Evolutionary conservation across 1,139 yeast species (phyloP), one percentile per base, ranked within the genome.

Genomic region (Kodamaea anthophila): DNA sequence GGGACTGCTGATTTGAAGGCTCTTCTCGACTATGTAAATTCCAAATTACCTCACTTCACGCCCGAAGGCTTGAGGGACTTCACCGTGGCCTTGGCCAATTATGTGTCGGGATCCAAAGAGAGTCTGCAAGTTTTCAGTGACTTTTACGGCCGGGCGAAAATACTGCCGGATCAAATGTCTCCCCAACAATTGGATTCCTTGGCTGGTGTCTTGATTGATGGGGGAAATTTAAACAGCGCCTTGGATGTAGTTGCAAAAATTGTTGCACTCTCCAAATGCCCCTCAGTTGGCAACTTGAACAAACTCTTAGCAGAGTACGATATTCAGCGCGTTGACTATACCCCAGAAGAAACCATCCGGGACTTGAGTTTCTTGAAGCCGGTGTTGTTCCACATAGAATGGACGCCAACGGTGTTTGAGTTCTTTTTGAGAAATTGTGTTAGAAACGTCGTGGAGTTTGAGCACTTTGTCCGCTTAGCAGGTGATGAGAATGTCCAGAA

Each of bases 151-250:
- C 18, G 11, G 6, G 18, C 9, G 8, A 16, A 18, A 12, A 9
- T 9, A 8, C 11, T 15, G 15, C 27, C 18, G 11, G 30, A 37
- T 5, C 18, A 42, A 13, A 16, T 16, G 13, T n/a, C n/a, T n/a
- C n/a, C n/a, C n/a, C n/a, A n/a, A n/a, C n/a, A n/a, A n/a, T 40
- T 60, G 24, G 62, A 65, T 32, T 42, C 44, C 11, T 42, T 63
- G 21, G 56, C 59, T 3, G 35, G 34, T 19, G 37, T 58, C 8
- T 40, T 58, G 21, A 42, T 51, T 2, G 36, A 40, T 9, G 38
- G 54, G 1, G 41, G 48, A 3, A 43, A 57, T 28, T 21, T 44
- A 4, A 28, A 37, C 1, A 36, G 41, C 4, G 53, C 62, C 0
- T 36, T 31, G n/a, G 30, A 36, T 3, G 26, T 54, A 2, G 39